Base-by-base conservation (phyloP, 2,329 filamentous ascomycete genomes). In the Ophiostoma himal-ulmi region DNA sequence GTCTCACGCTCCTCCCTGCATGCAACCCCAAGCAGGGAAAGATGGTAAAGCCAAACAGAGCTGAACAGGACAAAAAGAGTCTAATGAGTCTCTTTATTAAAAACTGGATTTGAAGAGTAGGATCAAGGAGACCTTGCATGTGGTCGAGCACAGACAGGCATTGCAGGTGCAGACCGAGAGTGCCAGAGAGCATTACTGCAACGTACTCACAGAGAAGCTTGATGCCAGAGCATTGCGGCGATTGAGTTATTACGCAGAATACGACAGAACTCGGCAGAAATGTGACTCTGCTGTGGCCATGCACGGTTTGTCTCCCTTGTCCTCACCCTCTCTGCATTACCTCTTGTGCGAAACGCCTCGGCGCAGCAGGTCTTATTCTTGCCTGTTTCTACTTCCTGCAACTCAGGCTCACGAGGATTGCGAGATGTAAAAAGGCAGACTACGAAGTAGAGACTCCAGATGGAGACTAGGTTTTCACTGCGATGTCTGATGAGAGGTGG, bases 11-110 rank as follows among this genome's bases (percentile, higher is more conserved):
- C 52, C 52, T 57, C 52, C 22, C 10, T 57, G 52, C 52, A 57
- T 57, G 52, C 52, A 57, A 57, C 52, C 52, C 52, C 52, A 57
- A 57, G 11, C n/a, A n/a, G 8, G 52, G 52, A 26, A 57, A 57
- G 2, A 26, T 13, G 52, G 11, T 13, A 26, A n/a, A 57, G 14
- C 10, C 52, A 22, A 57, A 57, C 7, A 57, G n/a, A 48, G 44
- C 52, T 44, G 11, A 13, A 13, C n/a, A 26, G n/a, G 52, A 57
- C 44, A 5, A 48, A 26, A 13, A 48, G 44, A 48, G 44, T 48
- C 5, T 57, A 3, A 57, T 22, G 11, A 57, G 52, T 11, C 52
- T 13, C 8, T 57, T 3, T 8, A 13, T 44, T 57, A 30, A 48
- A 48, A n/a, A 7, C 44, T 48, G 44, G 17, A 20, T 48, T 48